Evolutionary conservation across 1,139 yeast species (phyloP), one percentile per base, ranked within the genome.

Genomic region (Geotrichum klebahnii): DNA sequence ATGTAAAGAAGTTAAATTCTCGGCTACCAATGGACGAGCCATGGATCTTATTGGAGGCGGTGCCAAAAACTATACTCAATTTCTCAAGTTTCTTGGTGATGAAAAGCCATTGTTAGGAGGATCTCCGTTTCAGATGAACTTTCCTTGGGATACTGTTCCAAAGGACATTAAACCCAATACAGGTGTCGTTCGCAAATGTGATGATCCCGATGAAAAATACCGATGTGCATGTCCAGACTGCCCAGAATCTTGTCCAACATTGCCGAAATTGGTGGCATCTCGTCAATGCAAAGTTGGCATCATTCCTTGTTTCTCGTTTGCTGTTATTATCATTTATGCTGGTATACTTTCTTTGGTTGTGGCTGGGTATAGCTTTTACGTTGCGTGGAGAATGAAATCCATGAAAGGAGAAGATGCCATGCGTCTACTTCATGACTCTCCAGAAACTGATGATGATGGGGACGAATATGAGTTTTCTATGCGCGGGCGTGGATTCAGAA

Each of bases 21-120:
- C 92, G 3, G 96, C 97, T 4, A 89, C 97, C 8, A 90, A 90
- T 67, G 97, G 97, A 2, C 86, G 78, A 61, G 97, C 97, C 6
- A 89, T 92, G 97, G 97, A 92, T 64, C 75, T 92, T 46, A 84
- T 92, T 46, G 98, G 98, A 5, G 98, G 98, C 8, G 97, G 97
- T 0, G 97, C 97, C 2, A 76, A 75, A 53, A 79, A 82, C 61
- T 86, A 79, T 63, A 63, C 72, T 39, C 80, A 80, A 48, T 92
- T 92, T 63, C 71, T 92, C 58, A 86, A 88, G 67, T 92, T 90
- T 62, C 68, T 92, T 52, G 97, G 97, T 5, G 97, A 90, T 64
- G 95, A 89, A 59, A 90, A 90, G 64, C 97, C 97, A 0, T 60
- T 87, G 56, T 71, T 92, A 4, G 97, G 97, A 0, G 97, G 97